Conservation (phyloP, 176 grass and related monocot genomes). For the Phragmites australis region DNA sequence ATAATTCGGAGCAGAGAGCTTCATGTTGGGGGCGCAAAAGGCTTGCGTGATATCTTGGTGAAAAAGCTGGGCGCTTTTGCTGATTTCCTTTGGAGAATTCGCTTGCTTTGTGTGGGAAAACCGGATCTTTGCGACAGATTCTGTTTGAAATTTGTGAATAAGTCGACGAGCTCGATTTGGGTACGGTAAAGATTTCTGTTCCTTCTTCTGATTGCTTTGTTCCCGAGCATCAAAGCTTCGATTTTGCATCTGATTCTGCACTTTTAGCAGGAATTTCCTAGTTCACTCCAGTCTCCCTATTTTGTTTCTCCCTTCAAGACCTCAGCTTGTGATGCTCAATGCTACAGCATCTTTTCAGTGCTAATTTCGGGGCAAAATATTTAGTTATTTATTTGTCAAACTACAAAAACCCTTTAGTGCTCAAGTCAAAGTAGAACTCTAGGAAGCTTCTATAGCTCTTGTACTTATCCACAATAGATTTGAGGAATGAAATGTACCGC, state of each 20-base stretch:
- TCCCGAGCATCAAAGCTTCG: background rate
- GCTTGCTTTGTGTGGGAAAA: slow-evolving; percentile 5
- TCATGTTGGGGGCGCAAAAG: background rate
- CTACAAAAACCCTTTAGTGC: background rate
- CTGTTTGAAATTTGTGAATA: background rate
- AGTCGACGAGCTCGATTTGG: slow-evolving; percentile 31
- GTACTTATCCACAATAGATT: background rate
- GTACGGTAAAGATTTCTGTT: slow-evolving; percentile 19
- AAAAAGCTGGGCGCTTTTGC: slow-evolving; percentile 9
- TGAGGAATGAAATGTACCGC: background rate
- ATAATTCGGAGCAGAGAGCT: slow-evolving; percentile 1
- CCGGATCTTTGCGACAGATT: background rate
- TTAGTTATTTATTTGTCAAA: background rate
- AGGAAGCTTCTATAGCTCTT: background rate
- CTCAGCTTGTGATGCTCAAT: background rate
- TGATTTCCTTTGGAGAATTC: background rate
- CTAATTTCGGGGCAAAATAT: background rate
- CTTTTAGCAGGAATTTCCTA: background rate
- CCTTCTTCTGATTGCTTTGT: background rate
- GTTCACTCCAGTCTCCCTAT: background rate
- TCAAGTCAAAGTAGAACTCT: background rate
- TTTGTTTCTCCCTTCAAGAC: background rate
- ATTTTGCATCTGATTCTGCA: slow-evolving; percentile 13
- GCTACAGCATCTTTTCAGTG: background rate
- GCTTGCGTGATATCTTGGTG: background rate